Conservation (phyloP, 257 asterid genomes). For the Jacaranda copaia region DNA sequence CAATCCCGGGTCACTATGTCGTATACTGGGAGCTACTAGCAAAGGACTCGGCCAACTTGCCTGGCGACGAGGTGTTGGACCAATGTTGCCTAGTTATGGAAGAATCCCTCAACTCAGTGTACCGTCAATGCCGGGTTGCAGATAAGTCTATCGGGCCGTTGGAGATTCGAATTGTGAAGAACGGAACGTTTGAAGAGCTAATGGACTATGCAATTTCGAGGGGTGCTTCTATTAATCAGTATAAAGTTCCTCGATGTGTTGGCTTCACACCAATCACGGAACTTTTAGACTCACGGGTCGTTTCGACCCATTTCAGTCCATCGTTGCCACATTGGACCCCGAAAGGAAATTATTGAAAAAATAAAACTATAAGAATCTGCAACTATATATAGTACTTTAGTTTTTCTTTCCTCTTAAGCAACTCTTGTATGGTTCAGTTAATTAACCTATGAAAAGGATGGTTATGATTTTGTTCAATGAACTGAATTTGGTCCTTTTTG, state of each 20-base stretch:
- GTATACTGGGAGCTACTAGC: conserved; percentile 44
- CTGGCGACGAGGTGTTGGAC: conserved; percentile 18
- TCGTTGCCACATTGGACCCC: background rate
- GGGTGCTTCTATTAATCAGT: background rate
- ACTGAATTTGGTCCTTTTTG: no score
- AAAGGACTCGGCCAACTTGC: conserved; percentile 2
- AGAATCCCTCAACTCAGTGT: conserved; percentile 44
- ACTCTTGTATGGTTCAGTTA: no score
- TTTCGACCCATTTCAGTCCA: background rate
- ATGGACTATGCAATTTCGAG: background rate
- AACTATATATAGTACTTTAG: no score
- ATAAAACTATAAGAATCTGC: no score
- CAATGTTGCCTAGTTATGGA: conserved; percentile 47
- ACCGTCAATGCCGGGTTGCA: conserved; percentile 40
- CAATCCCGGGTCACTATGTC: conserved; percentile 48
- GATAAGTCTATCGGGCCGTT: conserved; percentile 28
- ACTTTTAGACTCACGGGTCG: background rate
- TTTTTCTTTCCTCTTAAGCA: no score
- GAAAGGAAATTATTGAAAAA: background rate
- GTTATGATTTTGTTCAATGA: no score
- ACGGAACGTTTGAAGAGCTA: background rate
- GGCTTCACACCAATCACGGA: background rate
- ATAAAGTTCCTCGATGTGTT: background rate
- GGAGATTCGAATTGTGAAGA: background rate
- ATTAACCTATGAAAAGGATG: no score